Percentiles rank a stretch among this genome's conserved stretches.
Evolutionary conservation across 768 basidiomycete genomes (phyloP).

Genomic region (Mycena chlorophos): DNA sequence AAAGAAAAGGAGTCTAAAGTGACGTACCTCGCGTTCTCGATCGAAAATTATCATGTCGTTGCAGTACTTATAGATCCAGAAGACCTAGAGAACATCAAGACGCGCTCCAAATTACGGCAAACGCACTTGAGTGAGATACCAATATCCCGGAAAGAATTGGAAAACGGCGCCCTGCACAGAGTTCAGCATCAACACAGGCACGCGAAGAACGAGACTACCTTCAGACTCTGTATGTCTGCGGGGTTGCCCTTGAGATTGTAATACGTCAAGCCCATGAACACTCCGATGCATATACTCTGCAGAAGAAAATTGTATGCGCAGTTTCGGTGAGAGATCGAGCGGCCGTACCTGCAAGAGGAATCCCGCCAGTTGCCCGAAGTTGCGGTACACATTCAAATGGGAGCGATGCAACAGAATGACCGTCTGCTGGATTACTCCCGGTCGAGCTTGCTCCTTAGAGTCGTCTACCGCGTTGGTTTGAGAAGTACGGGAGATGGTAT

Average conservation of each 20-base stretch:
- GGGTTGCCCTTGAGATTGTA: constrained; percentile 34
- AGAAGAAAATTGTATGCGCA: too few relatives aligned
- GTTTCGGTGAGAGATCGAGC: too few relatives aligned
- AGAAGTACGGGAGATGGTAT: constrained; percentile 20
- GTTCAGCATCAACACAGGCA: constrained; percentile 28
- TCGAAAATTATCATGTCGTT: constrained; percentile 39
- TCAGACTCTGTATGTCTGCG: constrained; percentile 26
- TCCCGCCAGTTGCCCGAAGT: constrained; percentile 25
- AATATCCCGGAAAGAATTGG: constrained; percentile 31
- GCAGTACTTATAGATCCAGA: constrained; percentile 23
- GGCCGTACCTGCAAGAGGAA: too few relatives aligned
- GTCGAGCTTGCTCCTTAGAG: constrained; percentile 9
- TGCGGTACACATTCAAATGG: constrained; percentile 25
- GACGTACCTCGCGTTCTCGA: constrained; percentile 41
- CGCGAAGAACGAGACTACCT: constrained; percentile 13
- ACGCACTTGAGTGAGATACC: constrained; percentile 35
- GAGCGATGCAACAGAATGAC: constrained; percentile 20
- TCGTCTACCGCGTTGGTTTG: constrained; percentile 1
- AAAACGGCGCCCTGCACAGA: constrained; percentile 33
- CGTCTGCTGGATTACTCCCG: constrained; percentile 21
- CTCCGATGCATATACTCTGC: constrained; percentile 24
- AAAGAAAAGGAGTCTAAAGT: not conserved
- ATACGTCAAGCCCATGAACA: constrained; percentile 39
- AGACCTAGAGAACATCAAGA: constrained; percentile 7
- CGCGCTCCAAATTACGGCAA: constrained; percentile 20